Base-by-base conservation (phyloP, 768 basidiomycete genomes). In the Rossbeevera mucosa region DNA sequence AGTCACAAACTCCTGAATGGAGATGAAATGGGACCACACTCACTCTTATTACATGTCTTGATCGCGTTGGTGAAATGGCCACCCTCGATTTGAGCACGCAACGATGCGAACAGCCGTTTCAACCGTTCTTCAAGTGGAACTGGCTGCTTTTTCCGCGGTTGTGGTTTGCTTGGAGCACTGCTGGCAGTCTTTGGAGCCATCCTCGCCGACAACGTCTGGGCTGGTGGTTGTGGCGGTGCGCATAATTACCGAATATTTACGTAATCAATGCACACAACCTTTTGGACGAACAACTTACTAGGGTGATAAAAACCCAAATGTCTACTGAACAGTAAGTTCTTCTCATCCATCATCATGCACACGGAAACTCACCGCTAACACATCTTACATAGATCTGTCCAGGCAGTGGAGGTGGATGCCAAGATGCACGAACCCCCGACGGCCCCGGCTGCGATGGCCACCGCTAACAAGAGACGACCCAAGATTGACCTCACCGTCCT, bases 1-100 rank as follows among this genome's bases (percentile, higher is more conserved):
- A 29, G 57, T 62, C 54, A 65, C 50, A 53, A 33, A 36, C 54
- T 58, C 53, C 53, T 54, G 49, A 64, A 53, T 59, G 52, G 53
- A 56, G 24, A 58, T 55, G 59, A 61, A 59, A 33, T 48, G 51
- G 33, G 28, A 55, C 52, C 51, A 75, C 51, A 75, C 82, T 52
- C 61, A 91, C 94, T 88, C 75, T 91, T 93, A 71, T 92, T 86
- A 74, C 91, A 94, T 56, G 93, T 94, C 78, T 86, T 91, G 64
- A 93, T 78, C 24, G 91, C 92, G 61, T 91, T 92, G 41, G 72
- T 70, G 64, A 91, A 85, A 71, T 94, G 84, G 2, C 87, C 89
- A n/a, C 87, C 91, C 56, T 94, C 91, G 60, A 94, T 85, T 66
- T 95, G 94, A 9, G 89, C 87, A 64, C 82, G 86, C 4, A 96